Evolutionary conservation across 2,329 filamentous ascomycete species (phyloP), one percentile per base, ranked within the genome.

Genomic region (Polychaeton citri): DNA sequence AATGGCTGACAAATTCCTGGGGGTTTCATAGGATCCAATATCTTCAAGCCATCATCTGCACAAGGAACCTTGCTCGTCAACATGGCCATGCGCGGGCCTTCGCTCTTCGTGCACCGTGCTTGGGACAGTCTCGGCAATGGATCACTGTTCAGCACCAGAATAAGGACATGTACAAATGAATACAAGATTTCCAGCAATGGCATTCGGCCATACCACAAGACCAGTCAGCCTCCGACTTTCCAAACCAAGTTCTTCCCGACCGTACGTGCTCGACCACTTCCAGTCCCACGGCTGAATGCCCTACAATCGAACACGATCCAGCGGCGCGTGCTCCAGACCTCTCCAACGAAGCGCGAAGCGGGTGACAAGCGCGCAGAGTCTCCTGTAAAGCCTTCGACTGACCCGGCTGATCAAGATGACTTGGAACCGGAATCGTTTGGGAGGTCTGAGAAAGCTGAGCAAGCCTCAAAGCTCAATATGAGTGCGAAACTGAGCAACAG

Each of bases 381-480:
- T 18, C 32, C 20, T 13, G 31, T 26, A 32, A 26, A 36, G 13
- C 41, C 38, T 19, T 37, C 38, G 6, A 35, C 36, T 16, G 48
- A 52, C 33, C 45, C 49, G 6, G 42, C 41, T n/a, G 63, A 65
- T 19, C 54, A 55, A 15, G 50, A 52, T 7, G 59, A 63, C 19
- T 72, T 74, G 32, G 65, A 74, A 36, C 72, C 79, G 19, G 60
- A 66, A 39, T 74, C 69, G 16, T 84, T 86, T 54, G 71, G 70
- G 44, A 69, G 74, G 48, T 87, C 83, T 39, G 88, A 93, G 55
- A 88, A 80, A 59, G 90, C 87, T 21, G 74, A 79, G 9, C 78
- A 85, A 51, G 90, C 87, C 8, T 81, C 87, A 2, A 81, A 96
- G 53, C 70, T 98, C 48, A 93, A 98, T 55, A 66, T 96, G 49